phyloP scores from a whole-genome alignment of 2,329 filamentous ascomycete genomes.

The Cercospora berteroae region DNA sequence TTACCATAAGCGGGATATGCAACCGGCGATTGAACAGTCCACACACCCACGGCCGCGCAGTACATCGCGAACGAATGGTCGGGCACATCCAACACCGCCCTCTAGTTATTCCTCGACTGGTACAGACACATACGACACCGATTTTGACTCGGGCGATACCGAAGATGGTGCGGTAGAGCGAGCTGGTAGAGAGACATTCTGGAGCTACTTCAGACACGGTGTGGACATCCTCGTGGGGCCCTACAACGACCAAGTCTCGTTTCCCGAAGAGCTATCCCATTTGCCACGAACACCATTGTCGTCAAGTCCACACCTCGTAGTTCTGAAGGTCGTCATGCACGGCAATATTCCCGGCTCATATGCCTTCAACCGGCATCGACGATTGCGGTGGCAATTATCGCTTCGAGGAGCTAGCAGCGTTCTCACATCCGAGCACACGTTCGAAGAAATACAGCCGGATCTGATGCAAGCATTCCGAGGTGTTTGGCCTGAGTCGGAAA shows the following conservation, averaged over 20 bases:
- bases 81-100: constrained; percentile 33
- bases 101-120: constrained; percentile 42
- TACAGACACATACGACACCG: constrained; percentile 46
- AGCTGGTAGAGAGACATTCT: constrained; percentile 64
- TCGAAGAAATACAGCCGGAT: constrained; percentile 62
- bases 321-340: constrained; percentile 89
- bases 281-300: constrained; percentile 24
- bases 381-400: constrained; percentile 76
- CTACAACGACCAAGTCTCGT: constrained; percentile 49
- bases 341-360: constrained; percentile 95
- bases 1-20: constrained; percentile 60
- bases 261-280: constrained; percentile 7
- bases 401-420: constrained; percentile 44
- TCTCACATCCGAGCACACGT: constrained; percentile 74
- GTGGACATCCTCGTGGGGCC: constrained; percentile 91
- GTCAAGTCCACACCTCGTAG: constrained; percentile 61
- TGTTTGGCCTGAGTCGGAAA: constrained; percentile 54
- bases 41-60: constrained; percentile 27
- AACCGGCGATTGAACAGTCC: constrained; percentile 20
- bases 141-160: constrained; percentile 51
- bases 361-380: constrained; percentile 89
- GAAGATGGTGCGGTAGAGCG: constrained; percentile 61
- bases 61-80: constrained; percentile 30
- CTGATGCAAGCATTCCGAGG: constrained; percentile 48
- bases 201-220: constrained; percentile 95